Evolutionary conservation across 139 green algal genomes (phyloP), one percentile per base, ranked within the genome.

Genomic region (Coccomyxa sp.): DNA sequence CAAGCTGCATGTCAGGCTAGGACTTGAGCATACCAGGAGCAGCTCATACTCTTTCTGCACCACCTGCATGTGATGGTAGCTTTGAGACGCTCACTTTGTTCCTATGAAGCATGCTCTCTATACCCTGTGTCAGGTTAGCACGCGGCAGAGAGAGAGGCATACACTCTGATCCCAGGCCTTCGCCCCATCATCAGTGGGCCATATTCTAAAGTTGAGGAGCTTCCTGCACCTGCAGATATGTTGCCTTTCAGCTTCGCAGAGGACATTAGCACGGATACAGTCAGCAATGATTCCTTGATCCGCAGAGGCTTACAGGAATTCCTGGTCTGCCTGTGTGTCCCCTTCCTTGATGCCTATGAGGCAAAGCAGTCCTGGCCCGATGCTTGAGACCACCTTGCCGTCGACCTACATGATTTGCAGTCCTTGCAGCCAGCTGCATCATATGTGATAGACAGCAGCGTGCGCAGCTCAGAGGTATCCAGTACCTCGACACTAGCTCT

Each of bases 311-410:
- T 24, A 91, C 88, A 92, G 80, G 80, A 84, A 92, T 0, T 92
- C 89, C 14, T 84, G 79, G 70, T 94, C 87, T 29, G 72, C 73
- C 0, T 85, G 75, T 8, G 79, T 84, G 78, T 94, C 89, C 2
- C 76, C 85, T 27, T 68, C 68, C 8, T 73, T 71, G 0, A 93
- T 31, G 16, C 89, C 89, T 44, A 94, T 84, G 6, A 94, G 75
- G 71, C 86, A 93, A 7, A 94, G 64, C 74, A 94, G 77, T 0
- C 90, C 90, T 8, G 75, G 76, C 0, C 82, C 88, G 7, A 94
- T 94, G 2, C 41, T 71, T 0, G 78, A 84, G 2, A 93, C 74
- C 18, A 91, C 55, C 35, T 89, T 55, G 7, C 87, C 87, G 0
- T 93, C 87, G 29, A 92, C 87, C 83, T 91, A 75, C 41, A 70